Conservation (phyloP, 345 rosid genomes). For the Linum tenue region DNA sequence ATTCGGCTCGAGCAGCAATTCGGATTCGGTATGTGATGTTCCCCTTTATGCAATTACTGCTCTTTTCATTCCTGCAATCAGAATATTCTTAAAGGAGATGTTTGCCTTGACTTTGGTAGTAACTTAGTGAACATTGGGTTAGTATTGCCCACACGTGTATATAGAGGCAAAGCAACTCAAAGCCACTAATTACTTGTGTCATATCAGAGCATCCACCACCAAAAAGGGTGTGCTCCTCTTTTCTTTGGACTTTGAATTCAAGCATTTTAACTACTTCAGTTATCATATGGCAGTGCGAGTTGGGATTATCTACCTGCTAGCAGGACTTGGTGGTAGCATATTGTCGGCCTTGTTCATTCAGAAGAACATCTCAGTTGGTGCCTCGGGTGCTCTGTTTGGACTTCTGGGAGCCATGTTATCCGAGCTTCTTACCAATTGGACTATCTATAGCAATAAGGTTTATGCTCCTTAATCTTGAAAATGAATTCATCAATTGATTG, state of each 20-base stretch:
- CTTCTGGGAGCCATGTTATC: constrained; percentile 96
- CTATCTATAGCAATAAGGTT: constrained; percentile 74
- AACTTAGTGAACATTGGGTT: too few relatives aligned
- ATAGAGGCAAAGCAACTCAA: neutral
- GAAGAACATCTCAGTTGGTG: constrained; percentile 84
- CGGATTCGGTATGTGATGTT: constrained; percentile 60
- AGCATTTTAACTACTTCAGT: neutral
- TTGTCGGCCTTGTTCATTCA: constrained; percentile 61
- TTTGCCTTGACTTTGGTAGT: neutral
- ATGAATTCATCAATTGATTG: neutral
- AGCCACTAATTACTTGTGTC: too few relatives aligned
- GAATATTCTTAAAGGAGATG: neutral
- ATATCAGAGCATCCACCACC: too few relatives aligned
- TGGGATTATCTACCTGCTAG: constrained; percentile 60
- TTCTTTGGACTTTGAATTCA: neutral
- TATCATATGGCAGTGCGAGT: constrained; percentile 50
- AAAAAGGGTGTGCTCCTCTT: neutral
- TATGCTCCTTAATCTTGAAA: neutral
- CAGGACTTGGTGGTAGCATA: constrained; percentile 84
- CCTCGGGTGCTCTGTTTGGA: constrained; percentile 98
- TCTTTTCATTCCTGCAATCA: neutral
- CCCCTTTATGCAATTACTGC: neutral
- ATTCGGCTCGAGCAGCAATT: constrained; percentile 92
- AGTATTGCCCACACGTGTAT: neutral
- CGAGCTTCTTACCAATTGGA: constrained; percentile 86